phyloP scores from a whole-genome alignment of 2,329 filamentous ascomycete genomes.

The Cryphonectria parasitica region DNA sequence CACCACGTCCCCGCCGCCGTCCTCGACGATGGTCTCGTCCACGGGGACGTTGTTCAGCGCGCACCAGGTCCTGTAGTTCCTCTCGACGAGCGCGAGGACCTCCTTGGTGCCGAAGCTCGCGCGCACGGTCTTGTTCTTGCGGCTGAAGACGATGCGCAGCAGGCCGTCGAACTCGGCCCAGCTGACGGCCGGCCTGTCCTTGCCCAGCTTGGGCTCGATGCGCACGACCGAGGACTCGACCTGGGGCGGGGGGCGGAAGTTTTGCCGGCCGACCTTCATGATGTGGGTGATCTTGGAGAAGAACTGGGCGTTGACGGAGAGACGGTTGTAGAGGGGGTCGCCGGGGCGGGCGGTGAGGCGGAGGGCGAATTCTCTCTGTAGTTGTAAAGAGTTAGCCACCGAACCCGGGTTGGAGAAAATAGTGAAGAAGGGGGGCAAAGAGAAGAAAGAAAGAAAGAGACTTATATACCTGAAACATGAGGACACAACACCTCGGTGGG shows the following conservation, averaged over 20 bases:
- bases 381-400: constrained; percentile 52
- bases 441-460: too few species aligned
- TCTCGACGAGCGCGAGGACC: constrained; percentile 80
- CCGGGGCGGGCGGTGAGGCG: constrained; percentile 85
- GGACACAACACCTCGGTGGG: constrained; percentile 80
- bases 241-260: constrained; percentile 92
- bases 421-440: too few species aligned
- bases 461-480: constrained; percentile 79
- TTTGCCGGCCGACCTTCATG: constrained; percentile 94
- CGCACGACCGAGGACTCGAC: constrained; percentile 92
- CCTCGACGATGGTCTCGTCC: constrained; percentile 65
- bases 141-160: constrained; percentile 75
- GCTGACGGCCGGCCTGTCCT: constrained; percentile 77
- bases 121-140: constrained; percentile 89
- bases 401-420: not conserved
- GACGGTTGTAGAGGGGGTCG: constrained; percentile 86
- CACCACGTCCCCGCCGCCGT: constrained; percentile 48
- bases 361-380: constrained; percentile 93
- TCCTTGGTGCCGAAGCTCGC: constrained; percentile 82
- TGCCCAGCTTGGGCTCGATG: constrained; percentile 82
- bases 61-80: constrained; percentile 90
- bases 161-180: constrained; percentile 97
- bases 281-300: constrained; percentile 70
- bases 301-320: constrained; percentile 93
- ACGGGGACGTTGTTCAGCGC: constrained; percentile 81